Evolutionary conservation across 148 eudicot genomes (phyloP), one percentile per base, ranked within the genome.

Genomic region (Cornus florida): DNA sequence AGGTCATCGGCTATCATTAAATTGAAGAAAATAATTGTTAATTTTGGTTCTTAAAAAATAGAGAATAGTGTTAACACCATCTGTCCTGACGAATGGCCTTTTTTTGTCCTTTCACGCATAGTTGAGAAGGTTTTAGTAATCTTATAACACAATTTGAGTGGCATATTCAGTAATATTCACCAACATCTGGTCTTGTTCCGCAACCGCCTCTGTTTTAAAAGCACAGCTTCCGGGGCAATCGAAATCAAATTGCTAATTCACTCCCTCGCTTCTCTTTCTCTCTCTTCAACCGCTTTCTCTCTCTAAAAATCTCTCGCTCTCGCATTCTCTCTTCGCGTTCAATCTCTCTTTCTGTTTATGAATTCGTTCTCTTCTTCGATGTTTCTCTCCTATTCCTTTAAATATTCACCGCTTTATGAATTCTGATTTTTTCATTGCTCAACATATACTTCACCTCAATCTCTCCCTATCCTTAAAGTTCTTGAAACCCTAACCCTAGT

Each of bases 401-500:
- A 38, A 33, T 57, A 57, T 70, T 59, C 69, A 39, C n/a, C 0
- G 56, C 7, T 13, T 70, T 59, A 33, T 46, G 6, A 9, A 6
- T 50, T 10, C 12, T 31, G 41, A 43, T 13, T 22, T 1, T 22
- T 22, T 11, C 38, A 12, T 32, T 77, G 53, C 13, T 31, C 53
- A 23, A 39, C 32, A 1, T 7, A 35, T 7, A 70, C 9, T 19
- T 43, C 70, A 56, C 13, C 19, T 32, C 66, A 56, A 82, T 35
- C 48, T 35, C 2, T 7, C 13, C 32, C 10, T 39, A n/a, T 68
- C 72, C 46, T 33, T 33, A 77, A 69, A 69, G 64, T 68, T 64
- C 75, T 46, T 50, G 68, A 88, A 88, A 84, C 87, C 88, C 91
- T 82, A 86, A 82, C 86, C 89, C 89, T 86, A 86, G 84, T 81